These are phyloP conservation scores for Acanthamoeba castellanii DNA, from an alignment of 208 protist species.

Conservation along the genomic window DNA sequence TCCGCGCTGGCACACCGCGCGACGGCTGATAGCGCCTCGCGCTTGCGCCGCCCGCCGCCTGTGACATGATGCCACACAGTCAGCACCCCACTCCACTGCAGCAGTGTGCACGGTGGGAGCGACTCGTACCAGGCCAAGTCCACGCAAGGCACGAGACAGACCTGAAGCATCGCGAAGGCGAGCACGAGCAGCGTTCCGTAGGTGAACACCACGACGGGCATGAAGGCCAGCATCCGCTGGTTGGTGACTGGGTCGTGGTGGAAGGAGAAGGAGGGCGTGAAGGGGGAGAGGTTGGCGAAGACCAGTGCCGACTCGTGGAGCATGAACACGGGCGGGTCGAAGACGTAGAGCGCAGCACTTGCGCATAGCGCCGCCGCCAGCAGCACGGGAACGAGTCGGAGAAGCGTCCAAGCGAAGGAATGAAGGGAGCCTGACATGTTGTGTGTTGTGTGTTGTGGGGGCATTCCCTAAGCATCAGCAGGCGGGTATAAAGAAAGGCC, in stretches of 20 bases:
- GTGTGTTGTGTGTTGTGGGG: neutral
- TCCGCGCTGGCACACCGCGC: neutral
- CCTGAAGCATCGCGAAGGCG: neutral
- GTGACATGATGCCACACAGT: neutral
- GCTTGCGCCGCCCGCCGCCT: neutral
- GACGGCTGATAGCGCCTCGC: neutral
- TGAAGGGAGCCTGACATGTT: neutral
- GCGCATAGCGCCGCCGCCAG: neutral
- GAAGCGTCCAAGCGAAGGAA: neutral
- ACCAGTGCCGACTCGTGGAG: slow-evolving; percentile 50
- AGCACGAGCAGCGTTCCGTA: slow-evolving; percentile 6
- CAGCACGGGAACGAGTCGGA: neutral
- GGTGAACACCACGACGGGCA: neutral
- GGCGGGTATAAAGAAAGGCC: too few relatives aligned
- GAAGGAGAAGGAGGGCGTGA: slow-evolving; percentile 12
- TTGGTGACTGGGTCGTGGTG: neutral
- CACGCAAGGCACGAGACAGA: neutral
- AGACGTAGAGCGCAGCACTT: neutral
- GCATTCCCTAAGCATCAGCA: too few relatives aligned
- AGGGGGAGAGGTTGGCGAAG: neutral
- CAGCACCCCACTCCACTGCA: neutral
- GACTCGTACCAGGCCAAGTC: neutral
- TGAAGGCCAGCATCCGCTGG: neutral
- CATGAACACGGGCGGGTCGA: slow-evolving; percentile 8
- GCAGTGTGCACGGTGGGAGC: neutral